Conservation (phyloP, 1,139 yeast genomes). For the Ogataea hybrid region DNA sequence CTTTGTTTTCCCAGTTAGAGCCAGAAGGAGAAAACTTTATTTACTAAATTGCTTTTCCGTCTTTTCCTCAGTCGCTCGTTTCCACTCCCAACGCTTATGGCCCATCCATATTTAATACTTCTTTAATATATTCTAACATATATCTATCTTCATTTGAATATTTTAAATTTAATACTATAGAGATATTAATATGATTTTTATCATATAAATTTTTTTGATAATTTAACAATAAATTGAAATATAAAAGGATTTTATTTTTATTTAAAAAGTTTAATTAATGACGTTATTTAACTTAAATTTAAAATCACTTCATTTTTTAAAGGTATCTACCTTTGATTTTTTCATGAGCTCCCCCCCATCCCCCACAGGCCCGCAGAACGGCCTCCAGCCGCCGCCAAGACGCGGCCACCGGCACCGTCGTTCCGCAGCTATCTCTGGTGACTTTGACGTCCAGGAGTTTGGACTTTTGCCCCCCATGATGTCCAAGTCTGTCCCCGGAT, state of each 20-base stretch:
- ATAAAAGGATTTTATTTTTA: too few species aligned
- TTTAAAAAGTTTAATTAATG: too few species aligned
- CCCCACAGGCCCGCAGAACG: conserved; percentile 7
- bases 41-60: background rate
- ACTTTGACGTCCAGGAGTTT: conserved; percentile 47
- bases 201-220: too few species aligned
- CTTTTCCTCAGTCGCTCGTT: conserved; percentile 5
- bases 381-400: conserved; percentile 25
- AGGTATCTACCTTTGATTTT: too few species aligned
- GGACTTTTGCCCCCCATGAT: conserved; percentile 18
- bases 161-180: too few species aligned
- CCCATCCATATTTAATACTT: too few species aligned
- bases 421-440: conserved; percentile 74
- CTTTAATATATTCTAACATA: too few species aligned
- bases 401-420: conserved; percentile 64
- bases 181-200: too few species aligned
- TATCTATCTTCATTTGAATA: too few species aligned
- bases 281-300: too few species aligned
- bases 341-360: conserved; percentile 12
- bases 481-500: conserved; percentile 2
- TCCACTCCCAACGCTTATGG: conserved; percentile 4
- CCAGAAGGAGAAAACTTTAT: conserved; percentile 5
- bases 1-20: conserved; percentile 1
- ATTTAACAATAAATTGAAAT: too few species aligned
- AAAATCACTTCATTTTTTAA: too few species aligned